These are phyloP conservation scores for Boletus reticuloceps DNA, from an alignment of 768 basidiomycete species.

Conservation along the genomic window DNA sequence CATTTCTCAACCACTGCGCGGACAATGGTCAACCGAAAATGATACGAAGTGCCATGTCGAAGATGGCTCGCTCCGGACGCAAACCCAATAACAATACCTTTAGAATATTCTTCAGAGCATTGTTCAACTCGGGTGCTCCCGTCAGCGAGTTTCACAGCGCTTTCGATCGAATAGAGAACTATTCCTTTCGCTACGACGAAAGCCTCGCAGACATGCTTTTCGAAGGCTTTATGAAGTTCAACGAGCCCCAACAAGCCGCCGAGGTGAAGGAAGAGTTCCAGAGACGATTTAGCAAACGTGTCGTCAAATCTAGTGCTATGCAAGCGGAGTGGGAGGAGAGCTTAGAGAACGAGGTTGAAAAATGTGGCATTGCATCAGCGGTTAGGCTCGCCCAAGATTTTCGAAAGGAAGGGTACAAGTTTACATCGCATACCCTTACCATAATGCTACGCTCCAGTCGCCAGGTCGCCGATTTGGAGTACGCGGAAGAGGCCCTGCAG, in stretches of 20 bases:
- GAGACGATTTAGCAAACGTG: constrained; percentile 29
- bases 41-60: constrained; percentile 32
- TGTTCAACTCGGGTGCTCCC: constrained; percentile 33
- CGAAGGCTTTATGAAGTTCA: constrained; percentile 42
- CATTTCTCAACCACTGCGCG: constrained; percentile 44
- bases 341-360: constrained; percentile 30
- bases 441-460: constrained; percentile 44
- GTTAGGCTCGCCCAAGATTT: constrained; percentile 35
- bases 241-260: constrained; percentile 34
- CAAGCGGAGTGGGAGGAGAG: constrained; percentile 31
- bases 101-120: constrained; percentile 46
- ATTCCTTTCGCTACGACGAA: constrained; percentile 44
- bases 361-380: constrained; percentile 34
- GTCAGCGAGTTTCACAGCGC: constrained; percentile 37
- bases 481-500: constrained; percentile 40
- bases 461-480: constrained; percentile 39
- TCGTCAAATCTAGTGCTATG: constrained; percentile 24
- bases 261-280: constrained; percentile 40
- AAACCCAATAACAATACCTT: constrained; percentile 47
- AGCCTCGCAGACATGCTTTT: constrained; percentile 40
- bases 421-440: constrained; percentile 32
- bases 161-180: constrained; percentile 46
- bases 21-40: constrained; percentile 25
- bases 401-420: constrained; percentile 32
- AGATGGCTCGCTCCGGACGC: constrained; percentile 39